Conservation (phyloP, 306 rosid species). For the Arachis hypogaea region DNA sequence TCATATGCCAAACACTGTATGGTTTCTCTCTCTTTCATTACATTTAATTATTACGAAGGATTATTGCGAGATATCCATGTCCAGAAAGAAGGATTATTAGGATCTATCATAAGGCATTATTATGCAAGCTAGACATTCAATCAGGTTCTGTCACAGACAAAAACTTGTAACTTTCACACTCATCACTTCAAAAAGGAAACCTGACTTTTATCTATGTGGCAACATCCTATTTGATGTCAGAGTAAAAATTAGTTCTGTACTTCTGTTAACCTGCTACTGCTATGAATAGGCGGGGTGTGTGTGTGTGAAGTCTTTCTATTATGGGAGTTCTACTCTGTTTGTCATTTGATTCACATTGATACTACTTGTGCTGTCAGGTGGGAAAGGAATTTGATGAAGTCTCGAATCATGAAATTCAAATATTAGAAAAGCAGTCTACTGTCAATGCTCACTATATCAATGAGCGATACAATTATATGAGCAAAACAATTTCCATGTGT, state of each 20-base stretch:
- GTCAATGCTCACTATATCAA: slow-evolving; percentile 54
- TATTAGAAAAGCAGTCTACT: slow-evolving; percentile 58
- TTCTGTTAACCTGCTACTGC: no score
- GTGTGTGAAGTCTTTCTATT: neutral
- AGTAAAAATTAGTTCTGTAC: no score
- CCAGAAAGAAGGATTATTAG: no score
- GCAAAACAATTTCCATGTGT: slow-evolving; percentile 46
- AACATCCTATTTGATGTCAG: no score
- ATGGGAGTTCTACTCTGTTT: slow-evolving; percentile 8
- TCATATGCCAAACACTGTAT: slow-evolving; percentile 57
- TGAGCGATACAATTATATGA: slow-evolving; percentile 46
- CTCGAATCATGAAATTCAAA: slow-evolving; percentile 65
- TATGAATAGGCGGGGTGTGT: no score
- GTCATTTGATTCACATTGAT: slow-evolving; percentile 14
- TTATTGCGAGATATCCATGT: no score
- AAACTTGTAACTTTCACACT: no score
- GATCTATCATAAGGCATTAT: neutral
- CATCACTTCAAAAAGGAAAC: no score
- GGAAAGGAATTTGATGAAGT: slow-evolving; percentile 66
- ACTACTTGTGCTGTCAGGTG: slow-evolving; percentile 51
- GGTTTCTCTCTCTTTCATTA: slow-evolving; percentile 32
- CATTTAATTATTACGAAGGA: no score
- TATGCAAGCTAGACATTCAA: no score
- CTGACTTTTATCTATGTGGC: no score
- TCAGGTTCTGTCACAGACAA: no score